Evolutionary conservation across 495 filamentous ascomycete genomes (phyloP).

Genomic region (Hamigera avellanea): DNA sequence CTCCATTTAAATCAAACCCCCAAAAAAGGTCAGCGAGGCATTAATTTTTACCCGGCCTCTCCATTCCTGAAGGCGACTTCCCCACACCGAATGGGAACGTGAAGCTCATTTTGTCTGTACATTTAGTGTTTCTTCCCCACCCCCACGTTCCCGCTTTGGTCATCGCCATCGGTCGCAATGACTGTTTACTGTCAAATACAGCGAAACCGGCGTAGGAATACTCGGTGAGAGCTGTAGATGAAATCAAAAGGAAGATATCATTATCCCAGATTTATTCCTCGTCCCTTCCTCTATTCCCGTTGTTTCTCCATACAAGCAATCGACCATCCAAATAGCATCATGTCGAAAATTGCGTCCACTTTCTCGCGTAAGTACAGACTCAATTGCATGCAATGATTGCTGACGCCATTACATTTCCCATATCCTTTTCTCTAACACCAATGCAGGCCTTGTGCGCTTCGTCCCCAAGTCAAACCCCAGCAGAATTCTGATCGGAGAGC

Average conservation of each 20-base stretch:
- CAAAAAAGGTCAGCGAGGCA: too few species aligned
- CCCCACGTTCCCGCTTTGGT: neutral
- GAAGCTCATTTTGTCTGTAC: too few species aligned
- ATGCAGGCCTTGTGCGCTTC: slow-evolving; percentile 47
- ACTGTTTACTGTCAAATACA: too few species aligned
- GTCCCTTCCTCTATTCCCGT: neutral
- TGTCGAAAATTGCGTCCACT: slow-evolving; percentile 32
- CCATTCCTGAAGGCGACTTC: neutral
- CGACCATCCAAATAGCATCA: slow-evolving; percentile 4
- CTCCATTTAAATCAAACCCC: too few species aligned
- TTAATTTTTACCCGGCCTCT: neutral
- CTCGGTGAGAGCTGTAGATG: slow-evolving; percentile 4
- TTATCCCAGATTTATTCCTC: neutral
- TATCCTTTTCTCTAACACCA: neutral
- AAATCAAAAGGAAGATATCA: too few species aligned
- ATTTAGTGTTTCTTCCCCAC: neutral
- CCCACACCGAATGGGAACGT: too few species aligned
- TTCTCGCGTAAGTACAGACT: slow-evolving; percentile 27
- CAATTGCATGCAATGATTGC: neutral
- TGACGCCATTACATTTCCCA: neutral
- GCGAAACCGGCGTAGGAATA: slow-evolving; percentile 16
- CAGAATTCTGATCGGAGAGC: slow-evolving; percentile 46
- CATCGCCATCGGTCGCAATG: neutral
- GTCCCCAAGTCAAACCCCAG: slow-evolving; percentile 38
- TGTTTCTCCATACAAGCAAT: neutral